Conservation (phyloP, 208 protist genomes). For the Leptomonas seymouri region DNA sequence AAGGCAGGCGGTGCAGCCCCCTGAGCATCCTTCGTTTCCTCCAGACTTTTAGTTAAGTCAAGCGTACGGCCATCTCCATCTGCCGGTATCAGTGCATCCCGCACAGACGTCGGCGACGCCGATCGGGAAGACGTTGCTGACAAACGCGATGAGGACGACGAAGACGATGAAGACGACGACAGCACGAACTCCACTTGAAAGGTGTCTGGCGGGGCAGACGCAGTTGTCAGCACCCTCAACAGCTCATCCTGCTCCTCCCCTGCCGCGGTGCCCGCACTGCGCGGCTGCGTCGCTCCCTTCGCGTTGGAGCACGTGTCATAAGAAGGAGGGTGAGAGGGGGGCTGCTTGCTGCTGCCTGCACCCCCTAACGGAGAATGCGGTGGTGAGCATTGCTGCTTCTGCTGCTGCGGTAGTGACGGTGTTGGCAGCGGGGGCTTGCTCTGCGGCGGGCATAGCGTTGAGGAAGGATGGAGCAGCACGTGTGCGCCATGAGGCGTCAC, state of each 20-base stretch:
- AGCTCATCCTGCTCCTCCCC: not conserved
- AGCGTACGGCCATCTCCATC: not conserved
- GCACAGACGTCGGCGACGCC: not conserved
- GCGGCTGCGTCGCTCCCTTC: not conserved
- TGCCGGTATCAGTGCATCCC: not conserved
- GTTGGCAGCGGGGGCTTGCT: not conserved
- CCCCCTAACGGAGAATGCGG: not conserved
- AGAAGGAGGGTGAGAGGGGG: conserved; percentile 1
- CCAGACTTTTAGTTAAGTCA: not conserved
- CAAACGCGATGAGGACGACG: not conserved
- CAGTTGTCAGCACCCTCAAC: conserved; percentile 6
- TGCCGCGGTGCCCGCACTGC: not conserved
- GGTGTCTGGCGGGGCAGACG: conserved; percentile 12
- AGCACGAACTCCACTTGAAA: conserved; percentile 32
- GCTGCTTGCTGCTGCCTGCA: not conserved
- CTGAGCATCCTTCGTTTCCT: not conserved
- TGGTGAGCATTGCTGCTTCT: no score
- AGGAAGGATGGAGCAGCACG: conserved; percentile 13
- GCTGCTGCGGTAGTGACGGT: not conserved
- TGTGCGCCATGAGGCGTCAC: conserved; percentile 12
- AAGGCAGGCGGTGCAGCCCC: not conserved
- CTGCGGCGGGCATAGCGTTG: not conserved
- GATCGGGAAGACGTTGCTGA: not conserved
- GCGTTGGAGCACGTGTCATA: not conserved
- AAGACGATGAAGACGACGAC: conserved; percentile 11